Conservation (phyloP, 345 rosid genomes). For the Syzygium oleosum region DNA sequence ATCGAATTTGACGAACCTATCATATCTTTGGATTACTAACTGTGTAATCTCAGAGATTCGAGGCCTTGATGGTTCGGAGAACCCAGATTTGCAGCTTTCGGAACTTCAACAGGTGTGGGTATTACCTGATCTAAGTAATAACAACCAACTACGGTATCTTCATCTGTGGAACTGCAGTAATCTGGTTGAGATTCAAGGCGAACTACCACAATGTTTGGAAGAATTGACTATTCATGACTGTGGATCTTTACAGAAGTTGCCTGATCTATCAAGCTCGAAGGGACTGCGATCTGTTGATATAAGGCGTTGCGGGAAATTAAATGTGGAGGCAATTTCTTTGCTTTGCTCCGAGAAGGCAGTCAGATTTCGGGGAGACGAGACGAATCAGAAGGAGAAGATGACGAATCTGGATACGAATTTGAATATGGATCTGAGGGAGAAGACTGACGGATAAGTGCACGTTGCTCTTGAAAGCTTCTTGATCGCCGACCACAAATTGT, state of each 20-base stretch:
- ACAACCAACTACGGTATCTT: too few relatives aligned
- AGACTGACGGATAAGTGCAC: not conserved
- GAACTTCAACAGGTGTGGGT: not conserved
- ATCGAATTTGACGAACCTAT: not conserved
- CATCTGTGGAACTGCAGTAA: fast-evolving
- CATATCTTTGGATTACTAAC: not conserved
- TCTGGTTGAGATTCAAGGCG: not conserved
- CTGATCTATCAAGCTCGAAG: not conserved
- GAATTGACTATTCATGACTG: fast-evolving
- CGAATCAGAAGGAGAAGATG: too few relatives aligned
- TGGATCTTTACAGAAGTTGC: not conserved
- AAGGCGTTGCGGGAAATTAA: not conserved
- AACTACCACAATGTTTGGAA: not conserved
- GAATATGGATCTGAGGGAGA: not conserved
- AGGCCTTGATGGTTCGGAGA: not conserved
- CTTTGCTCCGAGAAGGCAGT: not conserved
- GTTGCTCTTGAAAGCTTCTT: too few relatives aligned
- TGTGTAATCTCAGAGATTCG: not conserved
- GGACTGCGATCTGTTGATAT: not conserved
- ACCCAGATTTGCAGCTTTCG: not conserved
- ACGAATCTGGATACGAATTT: not conserved
- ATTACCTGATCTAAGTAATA: not conserved
- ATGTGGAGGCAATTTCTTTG: not conserved
- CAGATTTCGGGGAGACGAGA: not conserved
- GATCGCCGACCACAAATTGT: not conserved